Base-by-base conservation (phyloP, 139 green algal genomes). In the Coelastrella sp. region DNA sequence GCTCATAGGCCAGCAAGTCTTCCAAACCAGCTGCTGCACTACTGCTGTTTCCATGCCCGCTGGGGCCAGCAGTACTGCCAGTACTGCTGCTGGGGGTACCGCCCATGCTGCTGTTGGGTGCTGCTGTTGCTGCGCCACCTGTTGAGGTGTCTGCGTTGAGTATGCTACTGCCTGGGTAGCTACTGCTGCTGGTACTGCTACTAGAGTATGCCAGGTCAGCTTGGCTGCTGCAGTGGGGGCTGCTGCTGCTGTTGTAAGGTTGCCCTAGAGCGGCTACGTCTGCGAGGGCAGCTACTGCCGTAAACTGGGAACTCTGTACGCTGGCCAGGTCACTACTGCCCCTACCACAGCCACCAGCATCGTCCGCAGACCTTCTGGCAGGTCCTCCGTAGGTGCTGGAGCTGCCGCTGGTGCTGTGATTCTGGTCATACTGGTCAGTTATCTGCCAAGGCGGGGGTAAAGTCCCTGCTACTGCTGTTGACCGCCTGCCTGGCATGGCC, bases 1-100 rank as follows among this genome's bases (percentile, higher is more conserved):
- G 77, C 73, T 94, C 92, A 61, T 93, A 78, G 22, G 83, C 59
- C 17, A 65, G 10, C 3, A 92, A 76, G 7, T 78, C 73, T 10
- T 71, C 59, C 32, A 68, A n/a, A 16, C 20, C 60, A 7, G 66
- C 83, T 23, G 83, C 68, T 13, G 85, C 4, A 16, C 57, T 83
- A 73, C 83, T 79, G 23, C 82, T 65, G 23, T 54, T 66, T 22
- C 54, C 68, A 14, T 5, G 56, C 2, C 8, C 16, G 73, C 73
- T 84, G 75, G 74, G 78, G 74, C 86, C 85, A 56, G 17, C 3
- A 10, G 4, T 56, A 19, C 80, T 60, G 80, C 80, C 56, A 73
- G 66, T 83, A 56, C 82, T 65, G 64, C 65, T 66, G 65, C 54
- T 80, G 32, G 8, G 19, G 3, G 7, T 13, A 20, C 54, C 74